phyloP scores from a whole-genome alignment of 352 stramenopile genomes.

The Pythium grandisporangium region DNA sequence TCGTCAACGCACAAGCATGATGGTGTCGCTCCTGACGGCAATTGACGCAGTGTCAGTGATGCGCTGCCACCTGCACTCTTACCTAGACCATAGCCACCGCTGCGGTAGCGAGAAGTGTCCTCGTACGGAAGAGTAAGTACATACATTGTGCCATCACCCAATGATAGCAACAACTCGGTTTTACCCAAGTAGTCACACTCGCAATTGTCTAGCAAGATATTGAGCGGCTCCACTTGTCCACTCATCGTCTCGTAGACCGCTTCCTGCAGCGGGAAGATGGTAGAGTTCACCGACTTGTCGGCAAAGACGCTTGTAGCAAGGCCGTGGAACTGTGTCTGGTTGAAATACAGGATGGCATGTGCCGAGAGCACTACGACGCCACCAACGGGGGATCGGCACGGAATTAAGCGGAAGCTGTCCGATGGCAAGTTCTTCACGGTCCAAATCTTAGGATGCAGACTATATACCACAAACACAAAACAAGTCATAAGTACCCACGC shows the following conservation, averaged over 20 bases:
- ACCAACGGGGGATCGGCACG: conserved; percentile 59
- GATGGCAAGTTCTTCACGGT: conserved; percentile 73
- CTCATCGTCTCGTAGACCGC: conserved; percentile 52
- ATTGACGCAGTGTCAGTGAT: conserved; percentile 42
- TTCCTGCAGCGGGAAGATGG: conserved; percentile 55
- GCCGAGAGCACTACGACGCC: conserved; percentile 68
- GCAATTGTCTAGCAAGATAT: conserved; percentile 59
- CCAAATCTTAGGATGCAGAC: conserved; percentile 84
- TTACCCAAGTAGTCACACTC: conserved; percentile 54
- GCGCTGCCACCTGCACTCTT: conserved; percentile 6
- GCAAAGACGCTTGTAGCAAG: conserved; percentile 66
- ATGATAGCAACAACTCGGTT: conserved; percentile 61
- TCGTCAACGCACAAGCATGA: conserved; percentile 57
- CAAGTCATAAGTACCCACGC: not conserved
- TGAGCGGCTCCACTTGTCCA: conserved; percentile 33
- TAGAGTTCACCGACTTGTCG: conserved; percentile 61
- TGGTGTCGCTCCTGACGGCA: conserved; percentile 31
- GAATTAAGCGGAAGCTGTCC: conserved; percentile 66
- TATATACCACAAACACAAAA: conserved; percentile 4
- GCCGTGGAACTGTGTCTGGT: conserved; percentile 82
- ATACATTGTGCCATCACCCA: conserved; percentile 51
- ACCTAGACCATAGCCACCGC: conserved; percentile 20
- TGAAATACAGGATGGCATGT: conserved; percentile 83
- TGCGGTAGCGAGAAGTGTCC: conserved; percentile 26
- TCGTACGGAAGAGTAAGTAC: conserved; percentile 55